Evolutionary conservation across 2,329 filamentous ascomycete genomes (phyloP), one percentile per base, ranked within the genome.

Genomic region (Talaromyces sp.): DNA sequence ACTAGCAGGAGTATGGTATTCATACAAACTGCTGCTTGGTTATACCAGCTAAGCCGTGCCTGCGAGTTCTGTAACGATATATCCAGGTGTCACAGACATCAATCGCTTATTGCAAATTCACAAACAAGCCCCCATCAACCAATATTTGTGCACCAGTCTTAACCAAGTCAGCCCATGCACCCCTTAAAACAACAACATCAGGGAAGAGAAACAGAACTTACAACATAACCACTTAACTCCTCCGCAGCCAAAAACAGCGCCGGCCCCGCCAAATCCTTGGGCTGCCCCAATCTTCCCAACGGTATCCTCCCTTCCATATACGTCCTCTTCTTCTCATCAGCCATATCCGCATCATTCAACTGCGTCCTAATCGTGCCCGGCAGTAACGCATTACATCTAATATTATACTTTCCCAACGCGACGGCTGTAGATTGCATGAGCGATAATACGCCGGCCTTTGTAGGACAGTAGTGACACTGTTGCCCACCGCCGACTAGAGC

Each of bases 91-190:
- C 7, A 29, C 8, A 8, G 49, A 36, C 8, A 22, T 4, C 38
- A 43, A 45, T 43, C 13, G 3, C 56, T 17, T 78, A 94, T 78
- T 95, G 92, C 71, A 96, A 80, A 78, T 96, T 96, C 17, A 96
- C 93, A 82, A 95, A 97, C 68, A 94, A 76, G 0, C 93, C 93
- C 11, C 93, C 93, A 78, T 97, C 93, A 15, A 97, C 93, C 68
- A 97, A 77, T 70, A 97, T 74, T 78, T 95, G 91, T 17, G 92
- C 89, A 0, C 92, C 92, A 66, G 88, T 94, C 79, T 84, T 64
- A 58, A 65, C 61, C 19, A 49, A 31, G 19, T 58, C 25, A 63
- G 58, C 54, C 31, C n/a, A 61, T 22, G 1, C 31, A 0, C 3
- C 2, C 1, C 11, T 25, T 15, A 1, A 10, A 54, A 56, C 22